Percentiles rank a stretch among this genome's conserved stretches.
Conservation (phyloP, 768 basidiomycete genomes). For the Podaxis sp. region DNA sequence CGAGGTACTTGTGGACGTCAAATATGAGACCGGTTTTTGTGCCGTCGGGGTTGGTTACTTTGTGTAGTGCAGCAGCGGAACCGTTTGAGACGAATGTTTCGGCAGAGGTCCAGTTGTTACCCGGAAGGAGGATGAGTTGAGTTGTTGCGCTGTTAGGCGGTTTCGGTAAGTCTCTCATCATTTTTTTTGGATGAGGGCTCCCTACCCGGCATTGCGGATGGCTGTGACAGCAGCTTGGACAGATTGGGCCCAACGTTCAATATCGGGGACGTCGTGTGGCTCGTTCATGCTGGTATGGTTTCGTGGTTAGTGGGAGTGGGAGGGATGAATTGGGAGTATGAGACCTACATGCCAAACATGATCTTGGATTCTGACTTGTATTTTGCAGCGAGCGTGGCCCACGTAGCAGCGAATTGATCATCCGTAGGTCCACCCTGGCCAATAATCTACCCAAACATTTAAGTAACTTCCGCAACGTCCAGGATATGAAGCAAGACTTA, state of each 20-base stretch:
- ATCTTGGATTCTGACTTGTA: slow-evolving; percentile 42
- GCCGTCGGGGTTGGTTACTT: slow-evolving; percentile 47
- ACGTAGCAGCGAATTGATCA: slow-evolving; percentile 50
- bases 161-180: not conserved
- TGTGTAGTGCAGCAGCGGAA: slow-evolving; percentile 46
- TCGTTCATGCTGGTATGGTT: slow-evolving; percentile 52
- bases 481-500: slow-evolving; percentile 16
- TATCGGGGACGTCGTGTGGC: slow-evolving; percentile 56
- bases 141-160: slow-evolving; percentile 39
- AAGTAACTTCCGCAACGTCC: not conserved
- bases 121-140: slow-evolving; percentile 60
- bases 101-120: slow-evolving; percentile 57
- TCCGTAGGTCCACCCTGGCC: slow-evolving; percentile 64
- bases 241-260: slow-evolving; percentile 46
- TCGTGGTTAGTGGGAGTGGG: not conserved
- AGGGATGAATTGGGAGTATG: not conserved
- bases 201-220: slow-evolving; percentile 53
- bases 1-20: slow-evolving; percentile 66
- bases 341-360: slow-evolving; percentile 49
- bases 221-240: slow-evolving; percentile 64
- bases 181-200: not conserved
- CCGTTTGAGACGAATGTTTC: slow-evolving; percentile 49
- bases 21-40: slow-evolving; percentile 47
- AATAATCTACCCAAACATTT: slow-evolving; percentile 39
- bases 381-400: slow-evolving; percentile 51